Conservation (phyloP, 305 asterid species). For the Solanum hybrid region DNA sequence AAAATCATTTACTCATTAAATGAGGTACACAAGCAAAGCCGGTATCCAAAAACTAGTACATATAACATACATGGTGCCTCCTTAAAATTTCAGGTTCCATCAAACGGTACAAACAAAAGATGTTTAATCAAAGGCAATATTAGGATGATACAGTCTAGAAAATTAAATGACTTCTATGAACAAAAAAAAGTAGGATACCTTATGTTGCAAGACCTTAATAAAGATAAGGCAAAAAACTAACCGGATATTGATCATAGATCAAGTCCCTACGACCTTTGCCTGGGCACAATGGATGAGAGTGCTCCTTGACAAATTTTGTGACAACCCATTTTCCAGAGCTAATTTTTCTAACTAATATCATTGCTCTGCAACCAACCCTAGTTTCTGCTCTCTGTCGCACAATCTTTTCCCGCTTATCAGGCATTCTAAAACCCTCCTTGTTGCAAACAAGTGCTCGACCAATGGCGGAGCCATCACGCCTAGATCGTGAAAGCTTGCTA, state of each 20-base stretch:
- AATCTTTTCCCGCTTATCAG: slow-evolving; percentile 85
- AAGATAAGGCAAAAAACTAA: slow-evolving; percentile 14
- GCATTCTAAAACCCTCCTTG: slow-evolving; percentile 91
- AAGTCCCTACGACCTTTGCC: slow-evolving; percentile 84
- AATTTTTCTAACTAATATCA: slow-evolving; percentile 83
- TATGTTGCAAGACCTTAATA: background rate
- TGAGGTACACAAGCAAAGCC: background rate
- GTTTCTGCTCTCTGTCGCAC: slow-evolving; percentile 92
- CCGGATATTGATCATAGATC: slow-evolving; percentile 81
- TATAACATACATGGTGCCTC: background rate
- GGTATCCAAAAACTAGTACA: background rate
- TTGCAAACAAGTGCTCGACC: slow-evolving; percentile 97
- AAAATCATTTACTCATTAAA: background rate
- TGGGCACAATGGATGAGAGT: slow-evolving; percentile 75
- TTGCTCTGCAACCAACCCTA: slow-evolving; percentile 95
- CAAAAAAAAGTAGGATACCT: background rate
- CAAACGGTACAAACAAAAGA: background rate
- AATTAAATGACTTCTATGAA: background rate
- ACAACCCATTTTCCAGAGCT: slow-evolving; percentile 80
- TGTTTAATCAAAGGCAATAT: background rate
- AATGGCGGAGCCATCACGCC: slow-evolving; percentile 96
- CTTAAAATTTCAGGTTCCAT: background rate
- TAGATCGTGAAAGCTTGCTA: slow-evolving; percentile 94
- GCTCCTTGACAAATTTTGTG: slow-evolving; percentile 85
- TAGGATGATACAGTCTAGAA: background rate